Percentiles rank a stretch among this genome's conserved stretches.
Conservation (phyloP, 257 asterid species). For the Agastache rugosa region DNA sequence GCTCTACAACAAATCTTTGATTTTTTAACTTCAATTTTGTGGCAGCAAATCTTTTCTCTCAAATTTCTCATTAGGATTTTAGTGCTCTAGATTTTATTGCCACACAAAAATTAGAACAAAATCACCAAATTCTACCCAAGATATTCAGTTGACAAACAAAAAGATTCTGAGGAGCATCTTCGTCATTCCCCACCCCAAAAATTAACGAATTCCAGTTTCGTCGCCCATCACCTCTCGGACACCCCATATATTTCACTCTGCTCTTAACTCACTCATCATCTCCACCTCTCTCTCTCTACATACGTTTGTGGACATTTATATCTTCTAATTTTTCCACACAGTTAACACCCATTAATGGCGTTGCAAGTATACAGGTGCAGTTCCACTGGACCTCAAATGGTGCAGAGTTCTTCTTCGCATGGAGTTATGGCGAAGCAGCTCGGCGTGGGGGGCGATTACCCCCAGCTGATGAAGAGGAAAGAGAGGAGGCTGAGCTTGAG, state of each 20-base stretch:
- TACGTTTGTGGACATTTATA: neutral
- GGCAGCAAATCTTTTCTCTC: conserved; percentile 23
- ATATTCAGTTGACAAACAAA: conserved; percentile 40
- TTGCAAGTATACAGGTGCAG: conserved; percentile 64
- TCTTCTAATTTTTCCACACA: neutral
- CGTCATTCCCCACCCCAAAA: conserved; percentile 41
- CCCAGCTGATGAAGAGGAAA: conserved; percentile 35
- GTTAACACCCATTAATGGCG: conserved; percentile 56
- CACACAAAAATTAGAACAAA: conserved; percentile 35
- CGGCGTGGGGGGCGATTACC: conserved; percentile 57
- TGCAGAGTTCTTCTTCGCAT: conserved; percentile 38
- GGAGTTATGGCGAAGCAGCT: conserved; percentile 49
- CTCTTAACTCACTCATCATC: conserved; percentile 27
- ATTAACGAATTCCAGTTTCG: conserved; percentile 41
- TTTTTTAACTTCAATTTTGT: conserved; percentile 33
- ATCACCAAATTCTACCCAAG: conserved; percentile 23
- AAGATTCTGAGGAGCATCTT: conserved; percentile 38
- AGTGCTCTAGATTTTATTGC: conserved; percentile 10
- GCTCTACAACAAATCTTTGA: neutral
- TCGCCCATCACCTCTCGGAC: conserved; percentile 18
- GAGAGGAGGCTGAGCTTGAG: conserved; percentile 46
- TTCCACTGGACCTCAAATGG: conserved; percentile 57
- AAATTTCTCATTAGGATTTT: conserved; percentile 12
- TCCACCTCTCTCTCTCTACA: neutral
- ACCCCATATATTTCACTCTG: conserved; percentile 32